Evolutionary conservation across 2,329 filamentous ascomycete species (phyloP).

Genomic region (Alternaria infectoria): DNA sequence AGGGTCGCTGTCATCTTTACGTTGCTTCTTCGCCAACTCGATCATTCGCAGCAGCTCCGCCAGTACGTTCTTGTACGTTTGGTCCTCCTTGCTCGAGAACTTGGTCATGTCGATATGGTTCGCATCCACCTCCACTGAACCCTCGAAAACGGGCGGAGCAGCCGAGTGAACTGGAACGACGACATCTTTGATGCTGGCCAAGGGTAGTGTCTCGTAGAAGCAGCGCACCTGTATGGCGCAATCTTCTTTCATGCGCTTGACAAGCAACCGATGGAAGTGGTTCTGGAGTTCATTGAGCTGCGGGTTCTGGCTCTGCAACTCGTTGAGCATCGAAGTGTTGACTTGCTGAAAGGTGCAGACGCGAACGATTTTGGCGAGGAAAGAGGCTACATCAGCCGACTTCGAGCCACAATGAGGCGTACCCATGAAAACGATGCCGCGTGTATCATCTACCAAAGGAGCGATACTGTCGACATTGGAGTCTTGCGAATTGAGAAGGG

Average conservation of each 20-base stretch:
- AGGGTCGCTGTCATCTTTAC: background rate
- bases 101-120: background rate
- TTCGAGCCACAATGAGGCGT: background rate
- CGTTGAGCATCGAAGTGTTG: background rate
- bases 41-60: background rate
- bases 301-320: background rate
- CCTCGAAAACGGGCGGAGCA: background rate
- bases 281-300: too few relatives aligned
- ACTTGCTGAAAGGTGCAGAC: background rate
- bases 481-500: background rate
- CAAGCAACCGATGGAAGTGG: too few relatives aligned
- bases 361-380: background rate
- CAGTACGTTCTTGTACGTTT: background rate
- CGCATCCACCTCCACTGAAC: background rate
- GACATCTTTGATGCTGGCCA: accelerated
- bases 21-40: background rate
- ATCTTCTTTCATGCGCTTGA: too few relatives aligned
- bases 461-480: background rate
- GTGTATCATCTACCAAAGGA: background rate
- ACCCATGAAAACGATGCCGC: background rate
- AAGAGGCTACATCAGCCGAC: background rate
- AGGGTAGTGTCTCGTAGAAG: background rate
- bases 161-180: background rate
- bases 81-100: background rate
- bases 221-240: background rate